Evolutionary conservation across 441 rosid species (phyloP).

Genomic region (Aleurites moluccanus): DNA sequence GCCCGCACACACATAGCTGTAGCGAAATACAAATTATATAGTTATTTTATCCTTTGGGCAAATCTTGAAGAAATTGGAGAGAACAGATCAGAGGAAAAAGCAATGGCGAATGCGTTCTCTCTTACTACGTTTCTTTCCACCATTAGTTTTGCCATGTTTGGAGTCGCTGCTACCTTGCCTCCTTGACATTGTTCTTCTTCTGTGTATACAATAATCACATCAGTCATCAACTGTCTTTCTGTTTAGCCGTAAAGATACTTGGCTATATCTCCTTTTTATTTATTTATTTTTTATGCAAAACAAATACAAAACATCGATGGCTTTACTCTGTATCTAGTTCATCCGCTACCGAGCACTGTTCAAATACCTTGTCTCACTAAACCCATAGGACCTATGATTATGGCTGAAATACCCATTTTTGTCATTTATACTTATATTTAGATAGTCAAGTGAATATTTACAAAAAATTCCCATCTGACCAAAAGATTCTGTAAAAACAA

Average conservation of each 20-base stretch:
- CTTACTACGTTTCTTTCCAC: conserved; percentile 8
- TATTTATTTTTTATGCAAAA: neutral
- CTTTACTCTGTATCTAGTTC: too few relatives aligned
- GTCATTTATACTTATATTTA: too few relatives aligned
- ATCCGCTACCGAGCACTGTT: too few relatives aligned
- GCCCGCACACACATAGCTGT: too few relatives aligned
- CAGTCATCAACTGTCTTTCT: neutral
- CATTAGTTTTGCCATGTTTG: neutral
- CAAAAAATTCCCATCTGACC: too few relatives aligned
- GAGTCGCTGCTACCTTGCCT: neutral
- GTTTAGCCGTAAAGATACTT: neutral
- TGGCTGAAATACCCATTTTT: too few relatives aligned
- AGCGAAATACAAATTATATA: neutral
- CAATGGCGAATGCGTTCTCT: conserved; percentile 3
- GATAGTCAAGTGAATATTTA: too few relatives aligned
- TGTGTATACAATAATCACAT: conserved; percentile 7
- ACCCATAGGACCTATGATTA: too few relatives aligned
- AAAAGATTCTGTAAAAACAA: too few relatives aligned
- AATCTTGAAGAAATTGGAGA: neutral
- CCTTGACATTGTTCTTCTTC: conserved; percentile 4
- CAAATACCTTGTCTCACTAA: too few relatives aligned
- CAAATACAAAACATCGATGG: too few relatives aligned
- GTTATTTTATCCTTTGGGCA: neutral
- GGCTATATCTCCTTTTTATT: too few relatives aligned
- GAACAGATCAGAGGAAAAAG: conserved; percentile 4